phyloP scores from a whole-genome alignment of 352 stramenopile species.

The Globisporangium cylindrosporum region DNA sequence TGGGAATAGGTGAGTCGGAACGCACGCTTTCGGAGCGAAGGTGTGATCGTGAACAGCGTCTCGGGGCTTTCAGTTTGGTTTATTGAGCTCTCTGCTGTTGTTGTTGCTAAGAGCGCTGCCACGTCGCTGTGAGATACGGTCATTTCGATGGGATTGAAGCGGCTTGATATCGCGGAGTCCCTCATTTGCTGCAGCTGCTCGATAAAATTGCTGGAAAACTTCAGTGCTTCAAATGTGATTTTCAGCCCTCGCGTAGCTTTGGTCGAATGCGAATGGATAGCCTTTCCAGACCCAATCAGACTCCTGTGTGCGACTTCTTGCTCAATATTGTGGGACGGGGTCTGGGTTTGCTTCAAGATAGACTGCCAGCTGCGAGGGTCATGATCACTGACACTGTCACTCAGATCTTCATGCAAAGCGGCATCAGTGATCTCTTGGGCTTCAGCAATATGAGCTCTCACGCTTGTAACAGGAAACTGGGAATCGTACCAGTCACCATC shows the following conservation, averaged over 20 bases:
- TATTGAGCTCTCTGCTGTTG: too few relatives aligned
- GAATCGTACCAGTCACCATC: not conserved
- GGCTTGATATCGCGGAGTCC: constrained; percentile 44
- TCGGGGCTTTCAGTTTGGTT: not conserved
- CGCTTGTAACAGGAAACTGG: not conserved
- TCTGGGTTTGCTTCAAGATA: constrained; percentile 8
- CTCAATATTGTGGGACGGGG: not conserved
- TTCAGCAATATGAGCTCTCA: not conserved
- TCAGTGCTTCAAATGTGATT: constrained; percentile 44
- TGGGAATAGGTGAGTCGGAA: constrained; percentile 40
- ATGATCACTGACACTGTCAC: not conserved
- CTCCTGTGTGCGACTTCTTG: not conserved
- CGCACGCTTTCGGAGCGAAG: constrained; percentile 43
- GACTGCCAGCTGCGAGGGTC: constrained; percentile 16
- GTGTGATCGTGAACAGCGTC: constrained; percentile 40
- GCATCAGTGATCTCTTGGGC: not conserved
- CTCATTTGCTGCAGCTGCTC: constrained; percentile 40
- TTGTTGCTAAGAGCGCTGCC: constrained; percentile 9
- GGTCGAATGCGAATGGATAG: not conserved
- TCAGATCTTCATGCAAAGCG: not conserved
- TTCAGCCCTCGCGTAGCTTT: constrained; percentile 23
- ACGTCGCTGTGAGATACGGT: constrained; percentile 36
- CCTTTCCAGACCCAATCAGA: not conserved
- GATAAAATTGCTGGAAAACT: constrained; percentile 37
- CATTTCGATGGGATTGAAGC: constrained; percentile 52